Evolutionary conservation across 2,329 filamentous ascomycete species (phyloP).

Genomic region (Pezicula radicicola): DNA sequence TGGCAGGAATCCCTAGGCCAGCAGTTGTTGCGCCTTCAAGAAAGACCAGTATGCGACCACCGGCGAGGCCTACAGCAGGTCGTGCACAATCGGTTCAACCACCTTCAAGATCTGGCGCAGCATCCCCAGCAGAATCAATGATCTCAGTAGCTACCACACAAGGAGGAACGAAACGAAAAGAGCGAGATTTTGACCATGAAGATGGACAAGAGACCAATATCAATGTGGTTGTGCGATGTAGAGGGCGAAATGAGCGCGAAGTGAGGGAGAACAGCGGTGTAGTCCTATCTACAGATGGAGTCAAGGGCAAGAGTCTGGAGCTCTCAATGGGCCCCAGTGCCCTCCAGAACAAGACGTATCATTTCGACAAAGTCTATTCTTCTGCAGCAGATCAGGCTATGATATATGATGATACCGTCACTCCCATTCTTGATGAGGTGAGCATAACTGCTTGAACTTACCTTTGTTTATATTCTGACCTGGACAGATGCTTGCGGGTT

Average conservation of each 20-base stretch:
- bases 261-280: conserved; percentile 93
- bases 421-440: conserved; percentile 90
- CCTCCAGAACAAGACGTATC: conserved; percentile 92
- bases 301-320: conserved; percentile 79
- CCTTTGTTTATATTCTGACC: conserved; percentile 8
- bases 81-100: conserved; percentile 42
- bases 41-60: conserved; percentile 46
- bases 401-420: conserved; percentile 93
- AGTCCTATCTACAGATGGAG: conserved; percentile 83
- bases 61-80: conserved; percentile 48
- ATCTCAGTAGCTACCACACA: conserved; percentile 51
- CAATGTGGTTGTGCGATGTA: conserved; percentile 92
- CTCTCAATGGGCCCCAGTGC: conserved; percentile 91
- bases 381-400: conserved; percentile 90
- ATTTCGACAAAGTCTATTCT: conserved; percentile 96
- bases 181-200: conserved; percentile 75
- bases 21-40: conserved; percentile 42
- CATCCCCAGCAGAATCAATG: conserved; percentile 69
- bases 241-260: conserved; percentile 89
- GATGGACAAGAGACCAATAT: conserved; percentile 87
- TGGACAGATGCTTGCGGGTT: conserved; percentile 80
- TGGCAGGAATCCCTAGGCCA: conserved; percentile 54
- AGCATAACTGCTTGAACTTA: conserved; percentile 20
- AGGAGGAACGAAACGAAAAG: conserved; percentile 75
- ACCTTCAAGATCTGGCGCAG: conserved; percentile 22